Percentiles rank a stretch among this genome's conserved stretches.
phyloP scores from a whole-genome alignment of 2,329 filamentous ascomycete genomes.

The Lojkania enalia region DNA sequence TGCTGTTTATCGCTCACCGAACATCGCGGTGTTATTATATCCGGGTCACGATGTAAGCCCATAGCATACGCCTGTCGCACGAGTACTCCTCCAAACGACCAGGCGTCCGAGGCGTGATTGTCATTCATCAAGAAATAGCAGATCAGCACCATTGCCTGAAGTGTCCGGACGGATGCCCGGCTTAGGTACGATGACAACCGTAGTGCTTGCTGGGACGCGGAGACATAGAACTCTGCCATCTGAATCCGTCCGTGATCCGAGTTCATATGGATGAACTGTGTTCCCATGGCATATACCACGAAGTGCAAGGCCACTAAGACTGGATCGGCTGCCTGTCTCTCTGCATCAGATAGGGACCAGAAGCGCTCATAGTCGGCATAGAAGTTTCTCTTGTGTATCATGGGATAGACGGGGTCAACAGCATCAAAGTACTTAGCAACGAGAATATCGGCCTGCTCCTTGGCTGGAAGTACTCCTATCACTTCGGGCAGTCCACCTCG shows the following conservation, averaged over 20 bases:
- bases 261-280: constrained; percentile 68
- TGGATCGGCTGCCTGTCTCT: constrained; percentile 66
- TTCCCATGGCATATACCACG: constrained; percentile 75
- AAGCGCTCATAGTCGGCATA: constrained; percentile 79
- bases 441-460: constrained; percentile 74
- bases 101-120: constrained; percentile 80
- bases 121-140: constrained; percentile 85
- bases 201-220: constrained; percentile 76
- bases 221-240: constrained; percentile 80
- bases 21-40: constrained; percentile 68
- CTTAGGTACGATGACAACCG: constrained; percentile 77
- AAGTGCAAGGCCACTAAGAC: constrained; percentile 74
- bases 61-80: constrained; percentile 80
- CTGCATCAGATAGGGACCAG: constrained; percentile 63
- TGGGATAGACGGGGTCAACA: constrained; percentile 82
- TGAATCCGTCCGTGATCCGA: constrained; percentile 67
- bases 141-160: constrained; percentile 81
- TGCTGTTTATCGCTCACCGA: constrained; percentile 75
- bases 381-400: constrained; percentile 75
- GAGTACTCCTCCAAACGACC: constrained; percentile 77
- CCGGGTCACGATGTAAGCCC: constrained; percentile 78
- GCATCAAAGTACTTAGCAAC: constrained; percentile 57
- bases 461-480: constrained; percentile 73
- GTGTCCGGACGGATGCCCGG: constrained; percentile 70
- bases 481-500: constrained; percentile 75